Base-by-base conservation (phyloP, 352 stramenopile genomes). In the Pythium phragmiticola region DNA sequence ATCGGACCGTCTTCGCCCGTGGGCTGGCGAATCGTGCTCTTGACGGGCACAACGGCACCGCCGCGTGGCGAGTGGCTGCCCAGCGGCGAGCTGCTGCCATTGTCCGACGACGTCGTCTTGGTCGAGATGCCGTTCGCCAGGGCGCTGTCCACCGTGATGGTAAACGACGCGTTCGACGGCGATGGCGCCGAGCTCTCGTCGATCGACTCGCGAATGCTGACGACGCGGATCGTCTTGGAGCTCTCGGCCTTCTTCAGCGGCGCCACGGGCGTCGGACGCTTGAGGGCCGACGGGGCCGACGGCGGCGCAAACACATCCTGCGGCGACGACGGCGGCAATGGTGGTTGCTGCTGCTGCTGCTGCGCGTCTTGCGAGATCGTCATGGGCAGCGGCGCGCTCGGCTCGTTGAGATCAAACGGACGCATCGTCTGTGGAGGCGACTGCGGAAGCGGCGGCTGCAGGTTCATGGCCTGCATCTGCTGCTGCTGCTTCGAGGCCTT, bases 1-100 rank as follows among this genome's bases (percentile, higher is more conserved):
- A 93, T 74, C 30, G 79, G 78, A 12, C 86, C 86, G 51, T 95
- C 86, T 13, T 89, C 78, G 36, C 86, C 86, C 16, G 83, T 95
- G 4, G 86, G 86, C 66, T 95, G 86, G 57, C 86, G 84, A 33
- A 95, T 71, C 26, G 17, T 49, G n/a, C 33, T 58, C 51, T 60
- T 64, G 23, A 42, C 49, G 3, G 56, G 26, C 7, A 30, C 45
- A 0, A 19, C 39, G 13, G 39, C 13, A 28, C 37, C 7, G 17
- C 42, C 43, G 17, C 42, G 58, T 21, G 59, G 54, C 26, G 59
- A 61, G 49, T 63, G 59, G 28, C 42, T 43, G 57, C 47, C 57
- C 4, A 55, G 53, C n/a, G 72, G 69, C n/a, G 65, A 53, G 37
- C 65, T 54, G 46, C 54, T 62, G 46, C 49, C 66, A 21, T 57